Conservation (phyloP, 441 rosid genomes). For the Erysimum pusillum region DNA sequence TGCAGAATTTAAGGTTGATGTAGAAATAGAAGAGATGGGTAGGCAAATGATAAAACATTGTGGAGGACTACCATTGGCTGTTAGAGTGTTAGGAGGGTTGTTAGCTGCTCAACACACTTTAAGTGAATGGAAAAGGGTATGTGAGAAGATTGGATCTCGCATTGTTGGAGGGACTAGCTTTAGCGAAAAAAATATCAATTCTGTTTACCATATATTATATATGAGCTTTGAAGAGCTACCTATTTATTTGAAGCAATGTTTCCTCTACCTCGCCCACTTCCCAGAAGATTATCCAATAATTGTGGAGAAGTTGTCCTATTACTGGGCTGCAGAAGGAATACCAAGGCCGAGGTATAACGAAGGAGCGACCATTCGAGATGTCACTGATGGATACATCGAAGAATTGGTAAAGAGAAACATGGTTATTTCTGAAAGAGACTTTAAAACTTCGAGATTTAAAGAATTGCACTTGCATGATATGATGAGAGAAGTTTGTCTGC, state of each 20-base stretch:
- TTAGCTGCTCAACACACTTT: neutral
- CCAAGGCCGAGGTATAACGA: neutral
- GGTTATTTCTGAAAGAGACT: conserved; percentile 23
- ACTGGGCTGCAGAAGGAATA: conserved; percentile 46
- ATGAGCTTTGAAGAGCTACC: conserved; percentile 45
- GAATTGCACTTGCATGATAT: conserved; percentile 45
- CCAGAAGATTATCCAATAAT: conserved; percentile 39
- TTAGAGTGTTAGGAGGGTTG: conserved; percentile 30
- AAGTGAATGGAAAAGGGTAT: conserved; percentile 21
- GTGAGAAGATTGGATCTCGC: conserved; percentile 6
- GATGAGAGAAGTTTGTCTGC: conserved; percentile 45
- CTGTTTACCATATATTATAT: conserved; percentile 5
- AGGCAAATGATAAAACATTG: conserved; percentile 25
- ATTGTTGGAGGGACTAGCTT: conserved; percentile 8
- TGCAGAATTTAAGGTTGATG: neutral
- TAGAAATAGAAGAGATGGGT: conserved; percentile 16
- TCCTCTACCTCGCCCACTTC: conserved; percentile 48
- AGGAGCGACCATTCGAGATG: conserved; percentile 3
- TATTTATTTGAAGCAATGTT: conserved; percentile 42
- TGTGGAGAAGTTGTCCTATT: conserved; percentile 1
- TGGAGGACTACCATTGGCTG: conserved; percentile 39
- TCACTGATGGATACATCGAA: conserved; percentile 23
- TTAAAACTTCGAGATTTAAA: neutral
- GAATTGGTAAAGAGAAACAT: conserved; percentile 43
- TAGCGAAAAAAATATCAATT: neutral